A percentile compares a stretch with the other conserved stretches of the same genome.
Conservation (phyloP, 495 filamentous ascomycete genomes). For the Aspergillus nanangensis region DNA sequence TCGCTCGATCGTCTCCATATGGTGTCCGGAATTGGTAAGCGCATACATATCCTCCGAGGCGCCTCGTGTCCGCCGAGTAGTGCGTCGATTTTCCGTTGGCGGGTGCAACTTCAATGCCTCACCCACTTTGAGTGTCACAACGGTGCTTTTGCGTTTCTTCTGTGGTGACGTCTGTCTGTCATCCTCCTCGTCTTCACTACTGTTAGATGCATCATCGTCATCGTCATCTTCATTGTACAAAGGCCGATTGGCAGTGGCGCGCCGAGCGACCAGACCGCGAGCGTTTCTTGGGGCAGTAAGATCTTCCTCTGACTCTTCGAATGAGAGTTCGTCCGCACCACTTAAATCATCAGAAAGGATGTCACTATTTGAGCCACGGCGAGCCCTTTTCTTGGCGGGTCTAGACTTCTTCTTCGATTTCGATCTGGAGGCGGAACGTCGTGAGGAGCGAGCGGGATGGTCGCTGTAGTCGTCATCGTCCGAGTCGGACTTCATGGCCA, state of each 20-base stretch:
- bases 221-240: slow-evolving; percentile 31
- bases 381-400: slow-evolving; percentile 44
- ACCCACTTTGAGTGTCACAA: slow-evolving; percentile 43
- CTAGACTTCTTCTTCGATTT: slow-evolving; percentile 39
- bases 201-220: slow-evolving; percentile 18
- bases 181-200: slow-evolving; percentile 41
- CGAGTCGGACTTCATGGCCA: slow-evolving; percentile 80
- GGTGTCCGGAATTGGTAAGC: slow-evolving; percentile 72
- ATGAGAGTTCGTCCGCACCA: slow-evolving; percentile 56
- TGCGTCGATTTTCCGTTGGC: slow-evolving; percentile 41
- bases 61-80: slow-evolving; percentile 56
- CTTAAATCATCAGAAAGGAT: slow-evolving; percentile 66
- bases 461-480: slow-evolving; percentile 74
- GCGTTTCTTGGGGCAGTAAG: slow-evolving; percentile 58
- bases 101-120: slow-evolving; percentile 28
- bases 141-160: slow-evolving; percentile 30
- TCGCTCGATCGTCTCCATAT: slow-evolving; percentile 54
- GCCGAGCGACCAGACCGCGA: slow-evolving; percentile 67
- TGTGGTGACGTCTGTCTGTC: slow-evolving; percentile 22
- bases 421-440: slow-evolving; percentile 31
- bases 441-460: slow-evolving; percentile 29
- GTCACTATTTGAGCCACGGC: slow-evolving; percentile 55
- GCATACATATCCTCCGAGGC: slow-evolving; percentile 56
- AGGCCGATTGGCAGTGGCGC: slow-evolving; percentile 49
- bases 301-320: slow-evolving; percentile 52